Evolutionary conservation across 2,329 filamentous ascomycete genomes (phyloP).

Genomic region (Diaporthe sp.): DNA sequence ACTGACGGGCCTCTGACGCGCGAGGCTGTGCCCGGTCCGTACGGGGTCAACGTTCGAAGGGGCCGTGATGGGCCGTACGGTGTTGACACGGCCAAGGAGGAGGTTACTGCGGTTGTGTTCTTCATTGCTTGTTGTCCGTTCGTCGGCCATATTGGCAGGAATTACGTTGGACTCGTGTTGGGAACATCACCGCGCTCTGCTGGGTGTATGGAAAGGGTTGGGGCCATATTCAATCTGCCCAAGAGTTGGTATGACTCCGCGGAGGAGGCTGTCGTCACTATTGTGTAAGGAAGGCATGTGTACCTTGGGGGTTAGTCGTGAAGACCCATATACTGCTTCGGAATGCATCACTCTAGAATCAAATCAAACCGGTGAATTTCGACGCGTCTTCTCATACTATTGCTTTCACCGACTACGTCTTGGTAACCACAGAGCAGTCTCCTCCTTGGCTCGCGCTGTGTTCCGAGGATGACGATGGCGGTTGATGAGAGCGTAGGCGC

Average conservation of each 20-base stretch:
- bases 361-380: neutral
- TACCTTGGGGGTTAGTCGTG: neutral
- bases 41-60: neutral
- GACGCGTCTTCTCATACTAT: too few relatives aligned
- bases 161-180: neutral
- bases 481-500: too few relatives aligned
- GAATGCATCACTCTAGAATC: neutral
- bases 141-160: constrained; percentile 5
- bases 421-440: too few relatives aligned
- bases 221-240: constrained; percentile 7
- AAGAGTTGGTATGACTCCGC: constrained; percentile 13
- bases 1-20: constrained; percentile 16
- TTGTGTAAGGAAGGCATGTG: neutral
- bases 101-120: neutral
- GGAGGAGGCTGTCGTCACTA: constrained; percentile 13
- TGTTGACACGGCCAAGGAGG: neutral
- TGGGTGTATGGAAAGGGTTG: constrained; percentile 13
- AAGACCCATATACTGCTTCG: neutral
- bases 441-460: too few relatives aligned
- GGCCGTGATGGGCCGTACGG: neutral
- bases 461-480: too few relatives aligned
- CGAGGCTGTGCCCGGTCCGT: neutral
- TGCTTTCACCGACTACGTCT: too few relatives aligned
- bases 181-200: neutral
- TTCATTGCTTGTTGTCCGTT: constrained; percentile 8